Percentiles rank a stretch among this genome's conserved stretches.
Conservation (phyloP, 345 rosid genomes). For the Clausena lansium region DNA sequence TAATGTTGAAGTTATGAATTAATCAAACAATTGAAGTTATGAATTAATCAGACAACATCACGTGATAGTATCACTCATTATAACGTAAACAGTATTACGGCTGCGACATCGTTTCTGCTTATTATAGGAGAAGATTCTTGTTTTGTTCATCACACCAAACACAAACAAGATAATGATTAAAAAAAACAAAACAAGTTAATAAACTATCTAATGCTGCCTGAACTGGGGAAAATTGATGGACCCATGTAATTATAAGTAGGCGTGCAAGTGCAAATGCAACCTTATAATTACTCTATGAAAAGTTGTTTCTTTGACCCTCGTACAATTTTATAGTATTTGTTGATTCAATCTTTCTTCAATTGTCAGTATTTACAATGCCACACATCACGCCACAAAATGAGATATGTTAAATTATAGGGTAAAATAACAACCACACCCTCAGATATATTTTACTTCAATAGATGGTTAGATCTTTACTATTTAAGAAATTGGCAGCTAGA, state of each 20-base stretch:
- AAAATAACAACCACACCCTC: background rate
- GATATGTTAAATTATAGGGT: background rate
- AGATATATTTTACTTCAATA: background rate
- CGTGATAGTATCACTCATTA: too few species aligned
- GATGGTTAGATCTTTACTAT: too few species aligned
- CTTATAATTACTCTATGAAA: background rate
- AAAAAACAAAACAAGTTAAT: background rate
- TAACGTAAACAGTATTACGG: too few species aligned
- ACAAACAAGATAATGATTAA: background rate
- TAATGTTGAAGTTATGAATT: too few species aligned
- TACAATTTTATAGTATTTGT: background rate
- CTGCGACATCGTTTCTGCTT: too few species aligned
- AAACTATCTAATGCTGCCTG: background rate
- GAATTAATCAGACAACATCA: too few species aligned
- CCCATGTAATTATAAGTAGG: constrained; percentile 20
- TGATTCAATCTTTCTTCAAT: background rate
- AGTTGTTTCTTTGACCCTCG: background rate
- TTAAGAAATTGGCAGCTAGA: too few species aligned
- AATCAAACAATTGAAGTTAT: too few species aligned
- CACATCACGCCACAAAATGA: background rate
- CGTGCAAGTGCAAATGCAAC: constrained; percentile 4
- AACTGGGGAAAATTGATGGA: background rate
- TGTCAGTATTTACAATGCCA: constrained; percentile 6
- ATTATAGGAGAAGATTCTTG: too few species aligned
- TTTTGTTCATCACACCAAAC: too few species aligned